Conservation (phyloP, 192 early-diverging fungal species). For the Glomus cerebriforme region DNA sequence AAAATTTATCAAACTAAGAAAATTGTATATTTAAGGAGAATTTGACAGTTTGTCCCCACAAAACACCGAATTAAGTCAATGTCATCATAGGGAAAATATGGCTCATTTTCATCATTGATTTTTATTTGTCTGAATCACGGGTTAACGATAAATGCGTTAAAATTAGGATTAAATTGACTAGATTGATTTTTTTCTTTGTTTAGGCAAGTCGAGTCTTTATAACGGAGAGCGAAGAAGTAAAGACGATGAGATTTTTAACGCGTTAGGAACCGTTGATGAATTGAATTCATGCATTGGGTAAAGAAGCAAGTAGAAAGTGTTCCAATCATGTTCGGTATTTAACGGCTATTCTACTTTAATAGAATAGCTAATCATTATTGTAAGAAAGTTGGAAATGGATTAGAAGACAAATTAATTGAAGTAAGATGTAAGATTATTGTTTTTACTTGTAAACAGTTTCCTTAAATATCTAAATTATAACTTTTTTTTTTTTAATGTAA, state of each 20-base stretch:
- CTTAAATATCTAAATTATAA: background rate
- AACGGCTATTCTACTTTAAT: background rate
- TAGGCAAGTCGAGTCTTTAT: slow-evolving; percentile 83
- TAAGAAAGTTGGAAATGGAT: slow-evolving; percentile 40
- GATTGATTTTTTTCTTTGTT: background rate
- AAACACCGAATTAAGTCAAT: no score
- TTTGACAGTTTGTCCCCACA: no score
- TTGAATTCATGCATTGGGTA: slow-evolving; percentile 51
- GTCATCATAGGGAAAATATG: no score
- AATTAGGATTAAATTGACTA: no score
- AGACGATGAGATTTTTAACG: slow-evolving; percentile 87
- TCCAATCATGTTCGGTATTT: background rate
- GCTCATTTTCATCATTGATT: no score
- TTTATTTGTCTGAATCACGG: no score
- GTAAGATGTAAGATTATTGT: slow-evolving; percentile 15
- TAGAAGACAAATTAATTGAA: slow-evolving; percentile 43
- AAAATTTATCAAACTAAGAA: no score
- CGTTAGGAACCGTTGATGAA: slow-evolving; percentile 65
- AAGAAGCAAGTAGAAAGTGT: background rate
- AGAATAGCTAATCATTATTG: slow-evolving; percentile 51
- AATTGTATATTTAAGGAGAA: no score
- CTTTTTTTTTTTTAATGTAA: background rate
- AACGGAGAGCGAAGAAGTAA: slow-evolving; percentile 90
- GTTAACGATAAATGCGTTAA: no score
- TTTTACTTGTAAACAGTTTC: background rate